phyloP scores from a whole-genome alignment of 2,329 filamentous ascomycete species.

The Phialophora tarda region DNA sequence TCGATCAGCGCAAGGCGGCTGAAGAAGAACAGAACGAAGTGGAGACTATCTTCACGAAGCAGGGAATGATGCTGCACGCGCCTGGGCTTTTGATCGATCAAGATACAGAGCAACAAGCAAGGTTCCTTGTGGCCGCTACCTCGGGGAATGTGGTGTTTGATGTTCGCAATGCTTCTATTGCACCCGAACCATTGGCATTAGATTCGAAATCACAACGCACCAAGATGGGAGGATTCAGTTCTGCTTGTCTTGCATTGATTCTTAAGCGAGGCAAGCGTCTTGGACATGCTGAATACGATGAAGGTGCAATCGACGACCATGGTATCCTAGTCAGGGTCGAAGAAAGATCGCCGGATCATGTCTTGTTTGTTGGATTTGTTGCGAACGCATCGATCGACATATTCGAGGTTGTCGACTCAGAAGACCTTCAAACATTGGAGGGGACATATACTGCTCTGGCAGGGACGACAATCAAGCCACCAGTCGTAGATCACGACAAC shows the following conservation, averaged over 20 bases:
- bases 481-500: neutral
- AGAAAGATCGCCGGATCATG: neutral
- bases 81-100: neutral
- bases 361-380: neutral
- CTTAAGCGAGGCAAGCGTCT: conserved; percentile 3
- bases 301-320: neutral
- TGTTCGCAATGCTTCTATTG: neutral
- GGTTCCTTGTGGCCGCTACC: neutral
- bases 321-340: neutral
- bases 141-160: neutral
- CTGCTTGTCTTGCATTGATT: neutral
- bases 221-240: neutral
- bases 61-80: neutral
- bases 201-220: neutral
- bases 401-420: neutral
- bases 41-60: neutral
- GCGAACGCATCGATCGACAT: neutral
- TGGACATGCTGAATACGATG: neutral
- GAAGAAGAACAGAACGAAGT: neutral
- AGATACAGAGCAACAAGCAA: neutral
- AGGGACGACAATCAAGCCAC: neutral
- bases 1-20: neutral
- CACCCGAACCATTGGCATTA: neutral
- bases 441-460: neutral
- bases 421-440: neutral